Percentiles rank a stretch among this genome's conserved stretches.
Evolutionary conservation across 805 yeast genomes (phyloP).

Genomic region (Candida odintsovae): DNA sequence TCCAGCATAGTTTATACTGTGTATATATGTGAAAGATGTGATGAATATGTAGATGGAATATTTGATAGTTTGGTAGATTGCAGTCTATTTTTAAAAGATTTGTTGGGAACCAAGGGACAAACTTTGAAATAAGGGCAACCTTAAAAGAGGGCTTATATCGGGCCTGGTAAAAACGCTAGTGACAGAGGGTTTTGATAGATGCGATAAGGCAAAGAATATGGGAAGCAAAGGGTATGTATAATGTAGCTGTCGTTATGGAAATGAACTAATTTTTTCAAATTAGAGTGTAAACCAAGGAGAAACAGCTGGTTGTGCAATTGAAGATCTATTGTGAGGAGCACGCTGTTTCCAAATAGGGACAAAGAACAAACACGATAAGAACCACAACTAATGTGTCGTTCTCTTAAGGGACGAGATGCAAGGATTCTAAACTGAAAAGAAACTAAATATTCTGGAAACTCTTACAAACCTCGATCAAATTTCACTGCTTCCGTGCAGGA

Average conservation of each 20-base stretch:
- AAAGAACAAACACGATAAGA: neutral
- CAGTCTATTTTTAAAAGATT: too few species aligned
- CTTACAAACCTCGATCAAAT: too few species aligned
- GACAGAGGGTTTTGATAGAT: neutral
- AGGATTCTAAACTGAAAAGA: neutral
- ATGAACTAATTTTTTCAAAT: too few species aligned
- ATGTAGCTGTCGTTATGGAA: neutral
- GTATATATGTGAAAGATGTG: neutral
- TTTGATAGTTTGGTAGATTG: too few species aligned
- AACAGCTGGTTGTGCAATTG: neutral
- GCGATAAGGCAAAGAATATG: too few species aligned
- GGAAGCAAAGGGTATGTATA: neutral
- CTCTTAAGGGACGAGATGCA: neutral
- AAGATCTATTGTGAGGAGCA: neutral
- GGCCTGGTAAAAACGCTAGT: neutral
- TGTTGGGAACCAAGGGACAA: neutral
- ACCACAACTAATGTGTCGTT: too few species aligned
- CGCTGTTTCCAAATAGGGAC: neutral
- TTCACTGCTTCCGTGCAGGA: neutral
- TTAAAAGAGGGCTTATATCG: neutral
- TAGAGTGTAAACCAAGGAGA: neutral
- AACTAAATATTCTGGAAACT: neutral
- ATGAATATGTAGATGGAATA: neutral
- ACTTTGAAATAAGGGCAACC: neutral
- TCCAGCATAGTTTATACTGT: slow-evolving; percentile 40